These are phyloP conservation scores for Mrakiaceae sp. DNA, from an alignment of 1,284 basidiomycete genomes.

Conservation along the genomic window DNA sequence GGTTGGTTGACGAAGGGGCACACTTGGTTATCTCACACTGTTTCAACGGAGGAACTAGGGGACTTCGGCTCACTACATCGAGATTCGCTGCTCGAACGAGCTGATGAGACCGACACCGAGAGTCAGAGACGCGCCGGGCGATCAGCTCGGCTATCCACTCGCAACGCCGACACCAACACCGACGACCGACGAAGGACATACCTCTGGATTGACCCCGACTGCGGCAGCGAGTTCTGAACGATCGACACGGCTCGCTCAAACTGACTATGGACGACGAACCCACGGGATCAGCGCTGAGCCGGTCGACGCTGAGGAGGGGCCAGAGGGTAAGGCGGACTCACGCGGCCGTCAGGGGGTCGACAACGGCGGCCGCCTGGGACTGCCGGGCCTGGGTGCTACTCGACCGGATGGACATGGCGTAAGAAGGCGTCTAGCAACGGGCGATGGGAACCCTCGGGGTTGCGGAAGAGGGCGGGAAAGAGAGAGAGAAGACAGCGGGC, in stretches of 20 bases:
- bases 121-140: too few relatives aligned
- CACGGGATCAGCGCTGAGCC: background rate
- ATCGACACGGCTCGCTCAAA: constrained; percentile 86
- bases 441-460: too few relatives aligned
- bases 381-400: too few relatives aligned
- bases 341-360: background rate
- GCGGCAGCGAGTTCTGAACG: constrained; percentile 62
- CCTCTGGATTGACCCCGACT: constrained; percentile 78
- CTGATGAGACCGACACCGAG: constrained; percentile 25
- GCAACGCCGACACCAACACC: too few relatives aligned
- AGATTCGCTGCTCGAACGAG: constrained; percentile 82
- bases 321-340: background rate
- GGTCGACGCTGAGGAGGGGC: background rate
- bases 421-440: too few relatives aligned
- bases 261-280: constrained; percentile 39
- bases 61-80: constrained; percentile 52
- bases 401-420: too few relatives aligned
- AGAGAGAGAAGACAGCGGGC: too few relatives aligned
- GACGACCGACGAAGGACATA: too few relatives aligned
- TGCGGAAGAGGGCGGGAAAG: too few relatives aligned
- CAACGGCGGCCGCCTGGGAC: background rate
- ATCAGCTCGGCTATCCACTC: too few relatives aligned
- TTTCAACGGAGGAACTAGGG: constrained; percentile 37
- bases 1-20: background rate
- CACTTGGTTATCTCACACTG: constrained; percentile 20